A percentile compares a stretch with the other conserved stretches of the same genome.
phyloP scores from a whole-genome alignment of 2,329 filamentous ascomycete species.

The Epichloe gansuensis region DNA sequence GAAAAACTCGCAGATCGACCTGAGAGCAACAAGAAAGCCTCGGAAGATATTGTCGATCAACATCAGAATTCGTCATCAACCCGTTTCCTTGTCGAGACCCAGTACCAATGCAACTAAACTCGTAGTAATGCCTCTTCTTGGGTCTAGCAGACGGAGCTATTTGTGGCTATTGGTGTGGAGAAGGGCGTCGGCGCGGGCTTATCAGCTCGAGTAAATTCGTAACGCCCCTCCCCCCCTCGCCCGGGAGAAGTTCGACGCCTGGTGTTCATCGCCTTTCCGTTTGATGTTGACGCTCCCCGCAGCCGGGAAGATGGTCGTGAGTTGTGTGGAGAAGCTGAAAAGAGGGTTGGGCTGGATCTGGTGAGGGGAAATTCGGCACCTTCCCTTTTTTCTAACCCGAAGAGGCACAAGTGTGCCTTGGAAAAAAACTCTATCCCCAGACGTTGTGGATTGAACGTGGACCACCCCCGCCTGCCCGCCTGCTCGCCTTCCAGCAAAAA shows the following conservation, averaged over 20 bases:
- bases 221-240: too few species aligned
- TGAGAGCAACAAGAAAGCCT: constrained; percentile 1
- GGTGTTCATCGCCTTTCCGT: too few species aligned
- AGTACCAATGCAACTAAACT: constrained; percentile 3
- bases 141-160: constrained; percentile 1
- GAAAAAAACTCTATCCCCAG: background rate
- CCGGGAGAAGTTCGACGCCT: too few species aligned
- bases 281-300: too few species aligned
- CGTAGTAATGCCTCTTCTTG: constrained; percentile 6
- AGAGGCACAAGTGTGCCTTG: too few species aligned
- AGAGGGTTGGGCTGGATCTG: too few species aligned
- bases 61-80: background rate
- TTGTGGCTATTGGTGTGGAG: constrained; percentile 3
- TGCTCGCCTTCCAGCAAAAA: too few species aligned
- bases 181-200: background rate
- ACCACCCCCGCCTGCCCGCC: too few species aligned
- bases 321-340: too few species aligned
- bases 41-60: constrained; percentile 3
- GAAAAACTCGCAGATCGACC: background rate
- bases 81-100: background rate
- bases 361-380: constrained; percentile 1
- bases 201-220: background rate
- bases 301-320: too few species aligned
- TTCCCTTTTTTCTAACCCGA: too few species aligned
- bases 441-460: background rate